These are phyloP conservation scores for Fusarium concolor DNA, from an alignment of 2,329 filamentous ascomycete species.

Conservation along the genomic window DNA sequence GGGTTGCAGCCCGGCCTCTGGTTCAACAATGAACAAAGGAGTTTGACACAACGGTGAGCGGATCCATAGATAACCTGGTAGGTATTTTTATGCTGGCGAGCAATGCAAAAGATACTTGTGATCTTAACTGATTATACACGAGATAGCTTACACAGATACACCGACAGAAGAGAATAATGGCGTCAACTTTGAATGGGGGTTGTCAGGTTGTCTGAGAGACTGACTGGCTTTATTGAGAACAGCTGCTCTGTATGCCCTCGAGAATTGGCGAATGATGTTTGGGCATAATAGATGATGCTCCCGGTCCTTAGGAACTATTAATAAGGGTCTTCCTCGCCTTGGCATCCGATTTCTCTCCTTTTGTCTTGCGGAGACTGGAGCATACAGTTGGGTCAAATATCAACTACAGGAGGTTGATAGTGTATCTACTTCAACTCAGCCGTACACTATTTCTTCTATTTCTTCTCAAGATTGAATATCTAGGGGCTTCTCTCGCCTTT, in stretches of 20 bases:
- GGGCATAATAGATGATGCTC: neutral
- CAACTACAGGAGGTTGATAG: neutral
- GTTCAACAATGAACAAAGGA: conserved; percentile 33
- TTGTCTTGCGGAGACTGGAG: neutral
- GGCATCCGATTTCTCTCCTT: neutral
- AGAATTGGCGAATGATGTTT: neutral
- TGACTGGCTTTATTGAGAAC: neutral
- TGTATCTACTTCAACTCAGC: neutral
- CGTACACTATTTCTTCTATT: neutral
- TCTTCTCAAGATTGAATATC: neutral
- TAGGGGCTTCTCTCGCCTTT: conserved; percentile 6
- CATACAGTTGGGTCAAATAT: neutral
- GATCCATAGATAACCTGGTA: neutral
- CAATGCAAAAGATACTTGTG: neutral
- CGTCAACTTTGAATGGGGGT: neutral
- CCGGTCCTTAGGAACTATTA: too few relatives aligned
- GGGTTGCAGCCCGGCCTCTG: conserved; percentile 31
- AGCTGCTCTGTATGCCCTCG: neutral
- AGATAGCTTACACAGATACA: conserved; percentile 25
- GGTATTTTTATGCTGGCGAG: neutral
- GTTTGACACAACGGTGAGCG: conserved; percentile 35
- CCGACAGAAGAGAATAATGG: conserved; percentile 25
- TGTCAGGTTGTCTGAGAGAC: neutral
- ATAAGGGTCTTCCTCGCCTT: neutral
- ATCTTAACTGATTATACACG: neutral